Evolutionary conservation across 2,329 filamentous ascomycete genomes (phyloP), one percentile per base, ranked within the genome.

Genomic region (Eutypella sp.): DNA sequence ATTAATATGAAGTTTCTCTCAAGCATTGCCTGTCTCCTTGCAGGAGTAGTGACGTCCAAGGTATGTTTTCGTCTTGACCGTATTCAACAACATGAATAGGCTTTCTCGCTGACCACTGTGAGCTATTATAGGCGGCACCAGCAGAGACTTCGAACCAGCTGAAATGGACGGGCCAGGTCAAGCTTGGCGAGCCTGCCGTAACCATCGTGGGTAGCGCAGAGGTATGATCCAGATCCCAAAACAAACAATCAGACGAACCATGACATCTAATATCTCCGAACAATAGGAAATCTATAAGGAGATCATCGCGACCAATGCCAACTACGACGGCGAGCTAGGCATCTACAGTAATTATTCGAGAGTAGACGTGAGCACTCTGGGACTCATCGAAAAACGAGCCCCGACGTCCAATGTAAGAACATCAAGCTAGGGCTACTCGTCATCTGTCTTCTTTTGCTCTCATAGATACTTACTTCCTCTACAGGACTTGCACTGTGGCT

Each of bases 311-410:
- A 46, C 52, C 3, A 53, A 48, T 15, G 49, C 49, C 10, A 45
- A 50, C 29, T 53, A 53, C 11, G 51, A 52, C 25, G 40, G 39
- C 11, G 49, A 53, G n/a, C 9, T 52, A n/a, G 49, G 51, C 16
- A 8, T 50, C 15, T 37, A 52, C 23, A 52, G 47, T 22, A 39
- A 11, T 25, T 8, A 45, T 31, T 47, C 49, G 3, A 43, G 25
- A 3, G 31, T 51, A 8, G 31, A 34, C 22, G 46, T 25, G 22
- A 46, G 45, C 22, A 22, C 37, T 20, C 22, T 51, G 8, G 41
- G 42, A 4, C 44, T 15, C 6, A 44, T 52, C 19, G 9, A 40
- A 18, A 53, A 50, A 29, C 38, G 51, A 9, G 51, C 48, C 9
- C 42, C 51, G 31, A 53, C 51, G 23, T 52, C 51, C 5, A 22